Evolutionary conservation across 257 asterid species (phyloP), one percentile per base, ranked within the genome.

Genomic region (Scutellaria barbata): DNA sequence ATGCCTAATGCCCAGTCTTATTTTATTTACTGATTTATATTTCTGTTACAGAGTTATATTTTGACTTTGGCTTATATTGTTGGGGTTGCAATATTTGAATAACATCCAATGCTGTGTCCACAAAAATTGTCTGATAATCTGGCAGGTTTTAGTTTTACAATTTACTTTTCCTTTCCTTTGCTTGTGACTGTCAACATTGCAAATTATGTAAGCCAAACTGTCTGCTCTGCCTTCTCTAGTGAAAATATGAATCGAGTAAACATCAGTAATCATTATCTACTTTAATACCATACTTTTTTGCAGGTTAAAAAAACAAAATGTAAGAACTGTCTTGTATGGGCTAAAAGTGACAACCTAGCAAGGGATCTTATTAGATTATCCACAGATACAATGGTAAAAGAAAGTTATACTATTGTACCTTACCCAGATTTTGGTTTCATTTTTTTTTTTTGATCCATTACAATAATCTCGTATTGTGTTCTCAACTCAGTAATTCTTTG

Each of bases 301-400:
- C 89, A 94, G 99, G 84, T 91, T 42, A 79, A 84, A 75, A 88
- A 77, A 68, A 76, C 87, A 65, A 77, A 84, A 54, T 94, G 96
- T 66, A 81, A 65, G 81, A 94, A 91, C 81, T 94, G 98, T 71
- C 69, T 91, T 72, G 82, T 94, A 61, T 94, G 99, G 97, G 93
- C 99, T 33, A 94, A 94, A 89, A 94, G 96, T 77, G 99, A 94
- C 83, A 85, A 74, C 59, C 89, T 94, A 60, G 95, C 89, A 17
- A 88, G 96, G 84, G 96, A 91, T 62, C 76, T 92, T 13, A 83
- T 86, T 55, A 86, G 79, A 70, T 70, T 83, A 60, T 85, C 97
- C 37, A 60, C 76, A 17, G 84, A 87, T 85, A 74, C 83, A 51
- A 74, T 20, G 92, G 99, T 94, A 84, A 80, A 45, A 71, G 45